Evolutionary conservation across 345 rosid genomes (phyloP), one percentile per base, ranked within the genome.

Genomic region (Nephelium lappaceum): DNA sequence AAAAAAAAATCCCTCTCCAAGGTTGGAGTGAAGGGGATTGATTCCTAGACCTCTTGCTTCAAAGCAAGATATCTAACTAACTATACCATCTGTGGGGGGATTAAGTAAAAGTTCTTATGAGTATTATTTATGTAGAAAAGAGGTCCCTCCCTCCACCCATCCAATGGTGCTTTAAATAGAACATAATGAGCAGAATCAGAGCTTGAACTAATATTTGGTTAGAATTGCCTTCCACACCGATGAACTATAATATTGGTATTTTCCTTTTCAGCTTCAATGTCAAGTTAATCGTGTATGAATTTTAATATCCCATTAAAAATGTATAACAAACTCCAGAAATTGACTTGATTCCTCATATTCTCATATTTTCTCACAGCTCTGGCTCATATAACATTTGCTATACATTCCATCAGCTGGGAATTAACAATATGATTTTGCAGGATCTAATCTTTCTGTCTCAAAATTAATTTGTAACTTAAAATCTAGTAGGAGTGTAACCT

Each of bases 381-480:
- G 11, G 64, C 53, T 79, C 53, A 27, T 24, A 47, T 53, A 38
- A 38, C 69, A 69, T 64, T 64, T 71, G 10, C 2, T 38, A 51
- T 64, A 67, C 66, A 73, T 19, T 43, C 43, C 43, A 68, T 66
- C 61, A 69, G 39, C 25, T 63, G 24, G 47, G 65, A 75, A 58
- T n/a, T 42, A 64, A 70, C 47, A 55, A 62, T 39, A 43, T 8
- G 27, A 75, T 7, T 31, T 58, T 65, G 11, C 23, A 8, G 14
- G 67, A 27, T 12, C 41, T 6, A 36, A 12, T 36, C 9, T 18
- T 15, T 25, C 19, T 5, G 41, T 53, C 57, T 27, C 27, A 39
- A 25, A 53, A 57, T 11, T 42, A 47, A 43, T 27, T 23, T 25
- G 16, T 15, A 74, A 63, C 18, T 25, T 27, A 24, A 42, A 8